A percentile compares a stretch with the other conserved stretches of the same genome.
phyloP scores from a whole-genome alignment of 768 basidiomycete genomes.

The Suillus subaureus region DNA sequence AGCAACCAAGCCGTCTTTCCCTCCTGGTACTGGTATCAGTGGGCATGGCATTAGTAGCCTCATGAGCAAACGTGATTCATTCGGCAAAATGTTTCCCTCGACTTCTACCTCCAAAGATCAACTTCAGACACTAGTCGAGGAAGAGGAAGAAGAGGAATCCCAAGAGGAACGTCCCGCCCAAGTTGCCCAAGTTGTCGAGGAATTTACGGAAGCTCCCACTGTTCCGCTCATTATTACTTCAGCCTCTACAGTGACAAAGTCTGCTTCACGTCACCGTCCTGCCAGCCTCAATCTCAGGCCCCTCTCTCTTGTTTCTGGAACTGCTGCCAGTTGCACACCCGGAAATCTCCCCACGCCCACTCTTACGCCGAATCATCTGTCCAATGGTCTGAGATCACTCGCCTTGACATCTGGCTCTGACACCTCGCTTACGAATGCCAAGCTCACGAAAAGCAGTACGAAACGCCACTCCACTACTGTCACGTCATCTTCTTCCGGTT shows the following conservation, averaged over 20 bases:
- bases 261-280: constrained; percentile 60
- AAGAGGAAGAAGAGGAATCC: constrained; percentile 56
- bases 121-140: constrained; percentile 78
- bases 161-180: constrained; percentile 16
- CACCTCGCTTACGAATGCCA: constrained; percentile 28
- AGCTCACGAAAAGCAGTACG: constrained; percentile 3
- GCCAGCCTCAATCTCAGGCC: constrained; percentile 68
- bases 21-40: constrained; percentile 45
- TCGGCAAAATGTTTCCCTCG: constrained; percentile 64
- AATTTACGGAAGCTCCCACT: constrained; percentile 23
- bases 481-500: constrained; percentile 17
- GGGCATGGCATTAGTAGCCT: constrained; percentile 46
- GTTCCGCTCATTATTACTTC: constrained; percentile 30
- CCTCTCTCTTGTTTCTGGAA: constrained; percentile 66
- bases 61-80: constrained; percentile 77
- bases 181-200: constrained; percentile 21
- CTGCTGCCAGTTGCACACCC: constrained; percentile 36
- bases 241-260: constrained; percentile 39
- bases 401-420: constrained; percentile 41
- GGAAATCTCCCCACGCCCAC: constrained; percentile 56
- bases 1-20: constrained; percentile 66
- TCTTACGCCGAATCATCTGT: constrained; percentile 49
- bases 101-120: constrained; percentile 73
- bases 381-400: constrained; percentile 52
- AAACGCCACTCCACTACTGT: constrained; percentile 10